Conservation (phyloP, 208 protist genomes). For the Leishmania tropica region DNA sequence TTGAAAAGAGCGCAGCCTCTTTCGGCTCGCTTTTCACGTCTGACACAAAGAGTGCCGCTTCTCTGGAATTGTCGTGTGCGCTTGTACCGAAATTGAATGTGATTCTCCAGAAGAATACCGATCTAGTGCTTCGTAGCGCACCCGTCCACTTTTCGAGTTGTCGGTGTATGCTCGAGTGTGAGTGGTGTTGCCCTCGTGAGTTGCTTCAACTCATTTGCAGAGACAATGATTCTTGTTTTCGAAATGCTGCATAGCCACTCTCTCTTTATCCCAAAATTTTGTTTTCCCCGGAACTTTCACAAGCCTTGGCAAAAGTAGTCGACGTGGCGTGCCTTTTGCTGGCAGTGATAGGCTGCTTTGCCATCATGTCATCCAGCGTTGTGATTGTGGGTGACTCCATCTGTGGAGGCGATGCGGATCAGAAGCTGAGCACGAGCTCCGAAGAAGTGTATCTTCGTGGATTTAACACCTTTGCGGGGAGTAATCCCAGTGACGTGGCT, state of each 20-base stretch:
- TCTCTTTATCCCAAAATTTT: not conserved
- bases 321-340: not conserved
- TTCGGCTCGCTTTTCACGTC: too few species aligned
- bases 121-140: not conserved
- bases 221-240: not conserved
- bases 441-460: constrained; percentile 77
- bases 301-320: not conserved
- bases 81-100: not conserved
- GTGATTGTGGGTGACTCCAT: constrained; percentile 84
- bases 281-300: not conserved
- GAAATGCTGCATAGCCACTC: not conserved
- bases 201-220: not conserved
- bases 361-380: constrained; percentile 29
- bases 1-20: too few species aligned
- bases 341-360: not conserved
- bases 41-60: too few species aligned
- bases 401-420: constrained; percentile 47
- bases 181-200: not conserved
- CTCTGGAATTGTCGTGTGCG: not conserved
- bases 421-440: constrained; percentile 34
- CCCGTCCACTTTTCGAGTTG: not conserved
- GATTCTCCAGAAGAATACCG: not conserved
- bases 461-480: constrained; percentile 78
- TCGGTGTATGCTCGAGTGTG: not conserved
- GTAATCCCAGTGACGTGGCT: constrained; percentile 48